Percentiles rank a stretch among this genome's conserved stretches.
Evolutionary conservation across 768 basidiomycete species (phyloP).

Genomic region (Serendipita sp.): DNA sequence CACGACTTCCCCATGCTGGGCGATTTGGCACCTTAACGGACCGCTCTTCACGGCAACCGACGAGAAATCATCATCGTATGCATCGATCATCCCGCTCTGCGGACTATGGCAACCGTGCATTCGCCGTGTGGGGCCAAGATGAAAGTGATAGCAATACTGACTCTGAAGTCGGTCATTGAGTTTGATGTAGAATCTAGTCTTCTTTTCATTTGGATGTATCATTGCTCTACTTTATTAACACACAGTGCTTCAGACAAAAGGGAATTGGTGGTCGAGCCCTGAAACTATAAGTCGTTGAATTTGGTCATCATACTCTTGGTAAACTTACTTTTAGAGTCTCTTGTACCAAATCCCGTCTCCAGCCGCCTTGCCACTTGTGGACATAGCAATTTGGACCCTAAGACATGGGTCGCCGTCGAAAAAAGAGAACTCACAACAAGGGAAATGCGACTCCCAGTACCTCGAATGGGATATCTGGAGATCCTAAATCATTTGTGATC

Average conservation of each 20-base stretch:
- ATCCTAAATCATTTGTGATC: conserved; percentile 89
- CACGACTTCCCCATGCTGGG: not conserved
- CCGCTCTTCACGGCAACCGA: conserved; percentile 1
- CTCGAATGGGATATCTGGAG: conserved; percentile 23
- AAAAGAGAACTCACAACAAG: conserved; percentile 71
- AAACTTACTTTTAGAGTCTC: not conserved
- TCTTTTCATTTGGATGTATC: too few species aligned
- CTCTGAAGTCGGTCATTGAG: not conserved
- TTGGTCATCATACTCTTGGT: not conserved
- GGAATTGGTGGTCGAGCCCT: too few species aligned
- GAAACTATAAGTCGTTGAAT: too few species aligned
- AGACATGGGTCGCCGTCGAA: conserved; percentile 55
- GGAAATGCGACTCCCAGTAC: conserved; percentile 24
- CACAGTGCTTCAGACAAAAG: too few species aligned
- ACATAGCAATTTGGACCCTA: not conserved
- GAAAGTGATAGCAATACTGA: conserved; percentile 70
- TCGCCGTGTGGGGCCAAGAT: conserved; percentile 79
- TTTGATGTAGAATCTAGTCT: too few species aligned
- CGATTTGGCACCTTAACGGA: not conserved
- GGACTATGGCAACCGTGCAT: conserved; percentile 30
- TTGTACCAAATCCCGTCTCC: not conserved
- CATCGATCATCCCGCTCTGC: conserved; percentile 6
- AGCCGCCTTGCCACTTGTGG: not conserved
- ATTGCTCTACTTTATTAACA: too few species aligned
- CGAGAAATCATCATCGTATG: conserved; percentile 9